Conservation (phyloP, 495 filamentous ascomycete genomes). For the Neurospora sp. region DNA sequence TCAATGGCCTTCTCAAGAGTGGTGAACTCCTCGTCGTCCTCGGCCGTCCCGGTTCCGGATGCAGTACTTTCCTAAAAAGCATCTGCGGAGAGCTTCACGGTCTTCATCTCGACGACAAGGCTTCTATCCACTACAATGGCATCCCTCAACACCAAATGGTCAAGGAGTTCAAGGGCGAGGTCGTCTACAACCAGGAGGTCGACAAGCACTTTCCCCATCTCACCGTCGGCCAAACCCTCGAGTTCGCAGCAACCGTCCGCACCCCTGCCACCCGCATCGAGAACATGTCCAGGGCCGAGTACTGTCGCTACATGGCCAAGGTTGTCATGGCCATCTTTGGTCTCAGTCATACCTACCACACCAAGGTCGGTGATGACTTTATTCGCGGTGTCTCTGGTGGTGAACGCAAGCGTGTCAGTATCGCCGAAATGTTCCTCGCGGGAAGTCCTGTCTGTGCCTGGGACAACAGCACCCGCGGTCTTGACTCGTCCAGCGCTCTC, state of each 20-base stretch:
- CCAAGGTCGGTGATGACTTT: slow-evolving; percentile 74
- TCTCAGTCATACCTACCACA: slow-evolving; percentile 49
- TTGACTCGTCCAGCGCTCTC: slow-evolving; percentile 41
- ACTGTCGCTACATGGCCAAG: slow-evolving; percentile 54
- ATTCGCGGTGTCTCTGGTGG: slow-evolving; percentile 58
- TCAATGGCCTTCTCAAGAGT: slow-evolving; percentile 60
- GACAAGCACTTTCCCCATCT: slow-evolving; percentile 59
- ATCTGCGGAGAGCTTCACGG: slow-evolving; percentile 57
- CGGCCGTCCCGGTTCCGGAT: slow-evolving; percentile 53
- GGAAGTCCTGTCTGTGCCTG: slow-evolving; percentile 37
- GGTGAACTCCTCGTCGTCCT: slow-evolving; percentile 78
- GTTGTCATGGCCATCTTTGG: slow-evolving; percentile 69
- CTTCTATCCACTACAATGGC: slow-evolving; percentile 42
- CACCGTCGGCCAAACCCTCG: slow-evolving; percentile 56
- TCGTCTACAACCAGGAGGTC: slow-evolving; percentile 44
- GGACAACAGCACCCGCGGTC: slow-evolving; percentile 47
- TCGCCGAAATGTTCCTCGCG: slow-evolving; percentile 41
- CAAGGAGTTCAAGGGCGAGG: slow-evolving; percentile 53
- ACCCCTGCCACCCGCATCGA: slow-evolving; percentile 55
- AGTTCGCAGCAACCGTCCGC: slow-evolving; percentile 54
- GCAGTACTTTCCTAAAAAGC: slow-evolving; percentile 58
- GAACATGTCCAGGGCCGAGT: slow-evolving; percentile 51
- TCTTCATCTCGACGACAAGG: slow-evolving; percentile 30
- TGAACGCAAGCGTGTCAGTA: slow-evolving; percentile 44
- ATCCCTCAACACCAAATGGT: slow-evolving; percentile 41